phyloP scores from a whole-genome alignment of 345 rosid species.

The Crucihimalaya himalaica region DNA sequence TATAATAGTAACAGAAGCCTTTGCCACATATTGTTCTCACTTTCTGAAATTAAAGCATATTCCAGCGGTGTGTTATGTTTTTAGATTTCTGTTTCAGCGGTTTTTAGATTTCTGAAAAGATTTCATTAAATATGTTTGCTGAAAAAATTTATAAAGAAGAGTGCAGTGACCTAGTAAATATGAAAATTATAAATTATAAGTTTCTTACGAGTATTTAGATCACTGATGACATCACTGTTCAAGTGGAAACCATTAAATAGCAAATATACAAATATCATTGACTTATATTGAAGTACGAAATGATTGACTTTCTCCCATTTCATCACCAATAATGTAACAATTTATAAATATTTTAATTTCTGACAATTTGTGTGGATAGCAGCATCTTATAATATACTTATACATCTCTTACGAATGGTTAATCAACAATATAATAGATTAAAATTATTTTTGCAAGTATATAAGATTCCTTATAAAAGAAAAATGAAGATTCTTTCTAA shows the following conservation, averaged over 20 bases:
- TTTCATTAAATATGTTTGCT: too few species aligned
- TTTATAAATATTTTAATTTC: neutral
- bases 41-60: too few species aligned
- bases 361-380: slow-evolving; percentile 12
- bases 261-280: slow-evolving; percentile 26
- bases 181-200: too few species aligned
- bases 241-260: slow-evolving; percentile 24
- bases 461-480: neutral
- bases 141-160: too few species aligned
- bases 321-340: slow-evolving; percentile 18
- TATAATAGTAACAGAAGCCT: too few species aligned
- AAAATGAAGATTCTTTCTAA: slow-evolving; percentile 17
- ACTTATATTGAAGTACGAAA: slow-evolving; percentile 17
- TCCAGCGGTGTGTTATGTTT: too few species aligned
- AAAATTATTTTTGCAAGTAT: neutral
- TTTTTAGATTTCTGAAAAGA: too few species aligned
- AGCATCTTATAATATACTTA: neutral
- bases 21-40: too few species aligned
- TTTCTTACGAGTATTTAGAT: slow-evolving; percentile 9
- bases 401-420: slow-evolving; percentile 11
- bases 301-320: slow-evolving; percentile 25
- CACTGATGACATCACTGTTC: slow-evolving; percentile 23
- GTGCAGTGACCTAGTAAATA: too few species aligned
- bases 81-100: too few species aligned
- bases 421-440: neutral